Base-by-base conservation (phyloP, 306 rosid species). In the Trichosanthes cucumerina region DNA sequence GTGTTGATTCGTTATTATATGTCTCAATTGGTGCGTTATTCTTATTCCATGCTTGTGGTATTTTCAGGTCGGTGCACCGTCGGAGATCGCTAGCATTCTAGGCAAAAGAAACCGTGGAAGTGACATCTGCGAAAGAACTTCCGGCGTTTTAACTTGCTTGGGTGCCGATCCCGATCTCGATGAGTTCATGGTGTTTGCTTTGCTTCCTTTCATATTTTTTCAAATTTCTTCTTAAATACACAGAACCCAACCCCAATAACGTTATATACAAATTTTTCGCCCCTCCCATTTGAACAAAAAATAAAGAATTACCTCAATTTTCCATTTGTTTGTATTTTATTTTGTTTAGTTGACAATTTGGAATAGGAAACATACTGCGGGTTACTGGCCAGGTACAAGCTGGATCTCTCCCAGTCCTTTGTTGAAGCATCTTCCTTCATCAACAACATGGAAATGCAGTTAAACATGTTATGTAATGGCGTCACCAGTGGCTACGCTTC, bases 121-220 rank as follows among this genome's bases (percentile, higher is more conserved):
- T 19, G 76, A 50, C 16, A 46, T 82, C 18, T 57, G 79, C 58
- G 76, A 79, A 77, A 74, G 83, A 79, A 71, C 77, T 52, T 12
- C 75, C 36, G 68, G 47, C 38, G 81, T 36, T 80, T 80, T 81
- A 28, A n/a, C 77, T 78, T 71, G 80, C 82, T 70, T 84, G 49
- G 85, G 80, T 75, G 76, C 87, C 59, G 93, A 93, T 87, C 96
- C 90, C 28, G 97, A 93, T 76, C 97, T 93, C 46, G 93, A 93
- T 63, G 76, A 76, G 4, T 93, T 93, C 88, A 93, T 93, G 97
- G 97, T 92, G 44, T 80, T 47, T 79, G 60, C 68, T 41, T 75
- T 50, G 53, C 44, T 19, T 68, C 24, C 46, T n/a, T 60, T 28
- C n/a, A 58, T 60, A 31, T 8, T 58, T 23, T 58, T 58, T 3